Evolutionary conservation across 2,329 filamentous ascomycete genomes (phyloP).

Genomic region (Botrytis cinerea): DNA sequence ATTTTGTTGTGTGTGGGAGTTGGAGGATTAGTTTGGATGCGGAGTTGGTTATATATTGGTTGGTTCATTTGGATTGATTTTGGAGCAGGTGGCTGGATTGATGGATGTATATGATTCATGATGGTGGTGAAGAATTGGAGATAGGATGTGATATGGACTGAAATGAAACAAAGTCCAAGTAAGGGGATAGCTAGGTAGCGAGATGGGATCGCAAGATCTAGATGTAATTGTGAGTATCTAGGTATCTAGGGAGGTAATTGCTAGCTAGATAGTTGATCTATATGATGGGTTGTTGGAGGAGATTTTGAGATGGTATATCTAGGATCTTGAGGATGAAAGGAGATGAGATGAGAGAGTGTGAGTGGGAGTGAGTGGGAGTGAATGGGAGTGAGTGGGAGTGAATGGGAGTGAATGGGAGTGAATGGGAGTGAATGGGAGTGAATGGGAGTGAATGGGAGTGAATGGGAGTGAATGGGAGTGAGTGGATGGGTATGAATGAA

Average conservation of each 20-base stretch:
- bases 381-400: not conserved
- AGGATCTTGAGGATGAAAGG: not conserved
- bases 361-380: not conserved
- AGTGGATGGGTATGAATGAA: not conserved
- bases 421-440: not conserved
- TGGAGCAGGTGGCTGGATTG: not conserved
- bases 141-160: not conserved
- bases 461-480: not conserved
- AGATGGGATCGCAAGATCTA: not conserved
- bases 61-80: not conserved
- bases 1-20: not conserved
- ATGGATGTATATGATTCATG: slow-evolving; percentile 4
- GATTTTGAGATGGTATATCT: not conserved
- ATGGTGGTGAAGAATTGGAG: not conserved
- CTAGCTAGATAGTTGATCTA: not conserved
- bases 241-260: not conserved
- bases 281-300: not conserved
- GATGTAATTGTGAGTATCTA: not conserved
- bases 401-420: not conserved
- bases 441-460: not conserved
- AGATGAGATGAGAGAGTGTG: not conserved
- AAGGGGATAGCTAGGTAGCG: not conserved
- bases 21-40: not conserved
- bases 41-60: not conserved
- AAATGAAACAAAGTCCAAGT: not conserved